Evolutionary conservation across 225 moss, liverwort and hornwort genomes (phyloP), one percentile per base, ranked within the genome.

Genomic region (Pseudisothecium myosuroides): DNA sequence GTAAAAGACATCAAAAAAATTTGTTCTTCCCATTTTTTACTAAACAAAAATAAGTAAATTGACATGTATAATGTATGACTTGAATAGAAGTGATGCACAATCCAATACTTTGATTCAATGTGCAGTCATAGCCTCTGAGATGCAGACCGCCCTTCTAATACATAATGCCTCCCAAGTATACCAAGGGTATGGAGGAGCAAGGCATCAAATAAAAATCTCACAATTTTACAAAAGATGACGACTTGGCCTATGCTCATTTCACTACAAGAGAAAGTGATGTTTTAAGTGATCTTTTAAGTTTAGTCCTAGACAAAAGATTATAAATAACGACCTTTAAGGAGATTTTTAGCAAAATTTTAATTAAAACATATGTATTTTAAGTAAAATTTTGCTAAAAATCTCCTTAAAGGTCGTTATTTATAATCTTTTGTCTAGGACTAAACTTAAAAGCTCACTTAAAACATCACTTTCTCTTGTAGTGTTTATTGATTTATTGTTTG

Each of bases 201-300:
- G 14, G 1, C 13, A 24, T 69, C 1, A 26, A 41, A 41, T 26
- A n/a, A 12, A 71, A 14, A 39, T 24, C 24, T 71, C 5, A 26
- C 3, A 12, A 39, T 19, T 39, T 22, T 2, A 69, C 23, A 69
- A 39, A 39, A 39, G 10, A 39, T 12, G 7, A 2, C 0, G 3
- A 0, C 7, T 0, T n/a, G 7, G 6, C n/a, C 1, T 22, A 0
- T 7, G 3, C 1, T 24, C 8, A 69, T 69, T 39, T 39, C n/a
- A n/a, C n/a, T n/a, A n/a, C n/a, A n/a, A n/a, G n/a, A n/a, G n/a
- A n/a, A n/a, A n/a, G n/a, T n/a, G n/a, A n/a, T n/a, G n/a, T n/a
- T n/a, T n/a, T n/a, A n/a, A n/a, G n/a, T n/a, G n/a, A n/a, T n/a
- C n/a, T n/a, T n/a, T n/a, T n/a, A n/a, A n/a, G n/a, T n/a, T n/a